Conservation (phyloP, 192 early-diverging fungal genomes). For the Dimargaris verticillata region DNA sequence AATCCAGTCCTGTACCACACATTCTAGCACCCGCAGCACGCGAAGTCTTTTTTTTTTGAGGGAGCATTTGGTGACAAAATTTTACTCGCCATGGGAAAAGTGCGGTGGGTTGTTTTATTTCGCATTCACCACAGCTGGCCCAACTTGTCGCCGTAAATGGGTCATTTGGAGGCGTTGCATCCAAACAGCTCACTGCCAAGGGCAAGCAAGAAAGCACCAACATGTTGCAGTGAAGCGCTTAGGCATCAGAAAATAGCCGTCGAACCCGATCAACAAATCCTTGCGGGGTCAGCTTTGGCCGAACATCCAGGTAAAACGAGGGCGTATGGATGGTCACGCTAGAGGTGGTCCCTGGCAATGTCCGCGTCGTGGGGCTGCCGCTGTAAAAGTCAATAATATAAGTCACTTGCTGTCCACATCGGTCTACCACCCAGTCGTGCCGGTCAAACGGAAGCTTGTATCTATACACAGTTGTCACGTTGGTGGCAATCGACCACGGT, state of each 20-base stretch:
- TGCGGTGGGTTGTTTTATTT: no score
- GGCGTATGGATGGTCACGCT: constrained; percentile 16
- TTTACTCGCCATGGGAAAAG: no score
- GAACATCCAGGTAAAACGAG: constrained; percentile 76
- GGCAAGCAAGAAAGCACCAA: no score
- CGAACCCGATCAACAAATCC: constrained; percentile 20
- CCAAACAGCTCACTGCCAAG: no score
- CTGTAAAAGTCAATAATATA: constrained; percentile 91
- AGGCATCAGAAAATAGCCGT: constrained; percentile 7
- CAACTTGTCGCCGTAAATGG: no score
- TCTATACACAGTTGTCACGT: constrained; percentile 14
- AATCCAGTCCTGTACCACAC: no score
- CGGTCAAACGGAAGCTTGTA: constrained; percentile 79
- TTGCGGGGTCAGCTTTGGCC: constrained; percentile 48
- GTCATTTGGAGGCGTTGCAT: no score
- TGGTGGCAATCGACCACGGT: not conserved
- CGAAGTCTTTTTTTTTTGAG: no score
- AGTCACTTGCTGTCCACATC: constrained; percentile 70
- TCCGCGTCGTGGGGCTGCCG: constrained; percentile 34
- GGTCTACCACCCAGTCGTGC: constrained; percentile 85
- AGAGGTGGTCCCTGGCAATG: constrained; percentile 22
- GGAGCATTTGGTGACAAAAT: no score
- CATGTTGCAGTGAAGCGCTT: no score
- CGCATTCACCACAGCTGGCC: no score
- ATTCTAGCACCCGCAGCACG: no score